Evolutionary conservation across 148 eudicot species (phyloP), one percentile per base, ranked within the genome.

Genomic region (Camellia granthamiana): DNA sequence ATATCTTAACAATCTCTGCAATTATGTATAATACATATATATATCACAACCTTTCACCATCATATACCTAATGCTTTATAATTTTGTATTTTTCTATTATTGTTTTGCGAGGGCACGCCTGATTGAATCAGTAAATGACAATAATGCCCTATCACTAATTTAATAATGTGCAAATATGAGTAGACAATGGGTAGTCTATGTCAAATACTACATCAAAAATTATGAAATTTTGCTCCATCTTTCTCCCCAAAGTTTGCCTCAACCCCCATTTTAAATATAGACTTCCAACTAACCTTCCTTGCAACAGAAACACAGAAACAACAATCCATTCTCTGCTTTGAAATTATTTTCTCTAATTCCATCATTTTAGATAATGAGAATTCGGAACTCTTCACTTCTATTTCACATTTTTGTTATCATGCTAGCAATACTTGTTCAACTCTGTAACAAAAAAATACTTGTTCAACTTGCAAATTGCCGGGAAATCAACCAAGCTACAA

Each of bases 401-500:
- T 15, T 61, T 42, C 52, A 76, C 51, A 16, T 82, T 15, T 65
- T 81, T 63, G 49, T 81, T 5, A 62, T 78, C 72, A 3, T 81
- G 11, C n/a, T 77, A n/a, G 46, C 77, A 63, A 44, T 46, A 21
- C 2, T 75, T 30, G 38, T 30, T 5, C 77, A 78, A 69, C n/a
- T 21, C n/a, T n/a, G n/a, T n/a, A n/a, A n/a, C n/a, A n/a, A n/a
- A n/a, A n/a, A n/a, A 63, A 44, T 46, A 21, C 2, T 75, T 30
- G 38, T 30, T 5, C 77, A 78, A 69, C n/a, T 21, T 15, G 77
- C 82, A 3, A 78, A 77, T 75, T 81, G 83, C 82, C 62, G 84
- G 54, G 11, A 74, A 12, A 78, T 81, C 64, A 75, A 61, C 23
- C 69, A 23, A 74, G 77, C 61, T 41, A 46, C 59, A 12, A 41